Evolutionary conservation across 306 rosid genomes (phyloP).

Genomic region (Glycine soja): DNA sequence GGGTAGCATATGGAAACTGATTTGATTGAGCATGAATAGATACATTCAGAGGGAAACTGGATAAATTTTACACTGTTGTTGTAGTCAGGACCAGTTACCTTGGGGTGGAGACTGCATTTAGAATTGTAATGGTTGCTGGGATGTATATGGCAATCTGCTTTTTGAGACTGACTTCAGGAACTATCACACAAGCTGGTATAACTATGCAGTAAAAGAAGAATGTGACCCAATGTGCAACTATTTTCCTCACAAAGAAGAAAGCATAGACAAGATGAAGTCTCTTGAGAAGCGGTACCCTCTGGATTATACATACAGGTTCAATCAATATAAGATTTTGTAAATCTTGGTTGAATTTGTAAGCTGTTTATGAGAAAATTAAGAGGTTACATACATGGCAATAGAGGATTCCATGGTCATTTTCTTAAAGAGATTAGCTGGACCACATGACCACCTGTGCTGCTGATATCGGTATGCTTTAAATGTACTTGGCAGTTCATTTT

Average conservation of each 20-base stretch:
- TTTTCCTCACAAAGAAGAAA: conserved; percentile 70
- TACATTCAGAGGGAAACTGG: not conserved
- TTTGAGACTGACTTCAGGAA: conserved; percentile 61
- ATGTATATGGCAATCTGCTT: conserved; percentile 60
- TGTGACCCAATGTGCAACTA: conserved; percentile 65
- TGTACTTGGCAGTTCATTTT: conserved; percentile 69
- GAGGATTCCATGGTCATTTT: conserved; percentile 65
- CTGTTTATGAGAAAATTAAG: conserved; percentile 27
- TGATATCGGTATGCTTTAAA: conserved; percentile 59
- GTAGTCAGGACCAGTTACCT: conserved; percentile 50
- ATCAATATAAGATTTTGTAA: too few relatives aligned
- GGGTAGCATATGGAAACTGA: conserved; percentile 15
- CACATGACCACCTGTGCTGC: conserved; percentile 68
- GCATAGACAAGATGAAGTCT: conserved; percentile 61
- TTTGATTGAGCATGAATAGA: not conserved
- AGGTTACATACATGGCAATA: conserved; percentile 45
- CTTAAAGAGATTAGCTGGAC: conserved; percentile 62
- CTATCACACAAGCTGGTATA: conserved; percentile 62
- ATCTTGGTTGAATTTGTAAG: conserved; percentile 23
- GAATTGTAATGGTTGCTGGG: conserved; percentile 65
- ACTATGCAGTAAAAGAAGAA: conserved; percentile 70
- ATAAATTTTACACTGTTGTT: conserved; percentile 38
- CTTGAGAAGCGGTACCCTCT: conserved; percentile 61
- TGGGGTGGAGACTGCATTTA: conserved; percentile 65
- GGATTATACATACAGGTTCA: conserved; percentile 44